Conservation (phyloP, 495 filamentous ascomycete genomes). For the Penicillium parvum region DNA sequence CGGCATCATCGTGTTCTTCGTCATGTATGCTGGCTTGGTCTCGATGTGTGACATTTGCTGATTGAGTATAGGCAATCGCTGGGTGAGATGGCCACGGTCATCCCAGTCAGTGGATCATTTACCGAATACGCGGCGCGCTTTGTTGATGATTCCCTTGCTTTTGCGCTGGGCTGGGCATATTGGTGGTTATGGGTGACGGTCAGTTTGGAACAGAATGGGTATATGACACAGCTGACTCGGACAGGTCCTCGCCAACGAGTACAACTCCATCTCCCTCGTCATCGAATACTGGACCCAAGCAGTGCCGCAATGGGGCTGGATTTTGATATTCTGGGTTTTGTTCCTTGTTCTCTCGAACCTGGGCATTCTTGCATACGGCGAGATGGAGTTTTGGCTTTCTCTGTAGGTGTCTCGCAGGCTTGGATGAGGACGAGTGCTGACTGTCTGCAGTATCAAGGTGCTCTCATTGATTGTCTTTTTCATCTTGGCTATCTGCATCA, state of each 20-base stretch:
- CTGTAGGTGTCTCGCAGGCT: constrained; percentile 13
- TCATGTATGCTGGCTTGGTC: constrained; percentile 36
- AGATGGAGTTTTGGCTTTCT: constrained; percentile 49
- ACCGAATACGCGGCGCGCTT: constrained; percentile 56
- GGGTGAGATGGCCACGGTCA: constrained; percentile 54
- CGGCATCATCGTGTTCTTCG: constrained; percentile 60
- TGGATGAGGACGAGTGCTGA: neutral
- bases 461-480: constrained; percentile 62
- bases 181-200: constrained; percentile 55
- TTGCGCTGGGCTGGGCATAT: constrained; percentile 55
- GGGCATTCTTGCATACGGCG: constrained; percentile 65
- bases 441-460: constrained; percentile 38
- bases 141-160: constrained; percentile 48
- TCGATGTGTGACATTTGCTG: neutral
- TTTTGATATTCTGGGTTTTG: constrained; percentile 61
- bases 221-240: neutral
- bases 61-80: constrained; percentile 41
- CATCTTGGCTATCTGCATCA: constrained; percentile 61
- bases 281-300: constrained; percentile 37
- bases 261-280: constrained; percentile 46
- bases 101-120: constrained; percentile 52
- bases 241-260: constrained; percentile 47
- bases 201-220: neutral
- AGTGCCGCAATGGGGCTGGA: constrained; percentile 54
- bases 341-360: constrained; percentile 38